phyloP scores from a whole-genome alignment of 2,329 filamentous ascomycete genomes.

The Fusarium sp. region DNA sequence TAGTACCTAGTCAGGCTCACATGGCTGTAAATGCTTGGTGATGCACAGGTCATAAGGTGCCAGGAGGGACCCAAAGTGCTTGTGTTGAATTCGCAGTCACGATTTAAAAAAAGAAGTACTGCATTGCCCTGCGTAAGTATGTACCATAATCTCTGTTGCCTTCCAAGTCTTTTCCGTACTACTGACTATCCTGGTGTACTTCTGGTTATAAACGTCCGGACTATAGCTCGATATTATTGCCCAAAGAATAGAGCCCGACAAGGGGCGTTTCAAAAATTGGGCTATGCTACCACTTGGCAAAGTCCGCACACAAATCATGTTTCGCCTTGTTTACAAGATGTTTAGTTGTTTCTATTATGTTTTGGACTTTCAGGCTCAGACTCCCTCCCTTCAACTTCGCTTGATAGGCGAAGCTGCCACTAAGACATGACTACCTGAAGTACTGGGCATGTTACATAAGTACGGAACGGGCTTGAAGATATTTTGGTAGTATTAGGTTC shows the following conservation, averaged over 20 bases:
- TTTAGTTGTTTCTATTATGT: conserved; percentile 15
- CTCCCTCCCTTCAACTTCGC: conserved; percentile 16
- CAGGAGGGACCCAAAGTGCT: neutral
- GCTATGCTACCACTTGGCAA: conserved; percentile 16
- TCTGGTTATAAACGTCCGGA: neutral
- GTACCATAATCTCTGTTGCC: no score
- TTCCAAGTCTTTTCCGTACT: neutral
- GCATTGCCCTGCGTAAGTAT: no score
- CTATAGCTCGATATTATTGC: conserved; percentile 9
- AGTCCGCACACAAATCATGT: conserved; percentile 15
- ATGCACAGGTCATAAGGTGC: neutral
- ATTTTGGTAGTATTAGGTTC: conserved; percentile 34
- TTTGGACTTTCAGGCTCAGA: conserved; percentile 12
- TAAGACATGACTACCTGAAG: neutral
- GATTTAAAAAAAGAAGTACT: no score
- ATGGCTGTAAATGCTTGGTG: neutral
- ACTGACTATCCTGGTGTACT: neutral
- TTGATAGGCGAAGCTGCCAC: neutral
- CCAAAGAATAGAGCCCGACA: conserved; percentile 10
- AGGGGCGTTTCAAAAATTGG: conserved; percentile 32
- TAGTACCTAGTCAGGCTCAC: neutral
- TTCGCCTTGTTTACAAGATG: conserved; percentile 6
- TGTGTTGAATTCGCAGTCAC: neutral
- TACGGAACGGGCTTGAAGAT: conserved; percentile 6
- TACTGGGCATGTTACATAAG: neutral